phyloP scores from a whole-genome alignment of 441 rosid species.

The Brassica balearica region DNA sequence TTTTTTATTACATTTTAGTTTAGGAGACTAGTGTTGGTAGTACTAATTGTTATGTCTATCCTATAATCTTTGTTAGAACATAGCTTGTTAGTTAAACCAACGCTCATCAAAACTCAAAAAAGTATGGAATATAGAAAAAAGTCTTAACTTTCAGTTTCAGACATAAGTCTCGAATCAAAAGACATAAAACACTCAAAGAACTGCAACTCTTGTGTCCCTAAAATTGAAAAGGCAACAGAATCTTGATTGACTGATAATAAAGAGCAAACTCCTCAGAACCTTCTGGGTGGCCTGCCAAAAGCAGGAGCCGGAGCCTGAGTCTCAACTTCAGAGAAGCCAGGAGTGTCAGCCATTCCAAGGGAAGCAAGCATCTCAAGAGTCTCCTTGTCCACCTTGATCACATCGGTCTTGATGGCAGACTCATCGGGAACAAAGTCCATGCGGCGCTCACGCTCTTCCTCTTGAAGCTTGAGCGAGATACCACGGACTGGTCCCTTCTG shows the following conservation, averaged over 20 bases:
- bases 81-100: no score
- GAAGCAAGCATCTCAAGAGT: conserved; percentile 73
- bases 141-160: conserved; percentile 1
- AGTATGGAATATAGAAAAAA: not conserved
- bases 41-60: no score
- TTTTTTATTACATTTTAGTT: no score
- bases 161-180: conserved; percentile 14
- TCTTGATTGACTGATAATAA: no score
- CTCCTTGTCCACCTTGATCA: conserved; percentile 72
- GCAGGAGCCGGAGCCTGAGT: conserved; percentile 44
- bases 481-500: conserved; percentile 69
- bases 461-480: conserved; percentile 71
- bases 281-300: conserved; percentile 44
- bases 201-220: conserved; percentile 31
- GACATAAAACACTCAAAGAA: conserved; percentile 22
- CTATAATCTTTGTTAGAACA: no score
- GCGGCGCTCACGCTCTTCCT: conserved; percentile 75
- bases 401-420: conserved; percentile 62
- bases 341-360: conserved; percentile 62
- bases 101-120: no score
- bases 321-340: conserved; percentile 55
- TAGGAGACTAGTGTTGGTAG: no score
- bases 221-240: no score
- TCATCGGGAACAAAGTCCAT: conserved; percentile 80
- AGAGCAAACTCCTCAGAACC: conserved; percentile 34